These are phyloP conservation scores for Triticum urartu DNA, from an alignment of 176 grass and related monocot genomes.

Conservation along the genomic window DNA sequence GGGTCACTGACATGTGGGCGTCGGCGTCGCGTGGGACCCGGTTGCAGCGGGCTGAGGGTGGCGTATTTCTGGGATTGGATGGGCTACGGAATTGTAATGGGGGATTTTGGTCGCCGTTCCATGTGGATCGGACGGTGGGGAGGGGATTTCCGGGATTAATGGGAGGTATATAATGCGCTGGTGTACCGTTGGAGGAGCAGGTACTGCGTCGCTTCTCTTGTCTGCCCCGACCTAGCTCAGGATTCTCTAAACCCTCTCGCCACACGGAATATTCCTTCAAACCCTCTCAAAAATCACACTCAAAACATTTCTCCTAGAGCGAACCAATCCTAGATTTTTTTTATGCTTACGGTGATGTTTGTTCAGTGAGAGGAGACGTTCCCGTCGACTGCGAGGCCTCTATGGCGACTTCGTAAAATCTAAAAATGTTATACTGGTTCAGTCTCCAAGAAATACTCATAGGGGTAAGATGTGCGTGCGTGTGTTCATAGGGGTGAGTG, in stretches of 20 bases:
- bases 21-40: accelerated
- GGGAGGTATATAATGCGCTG: conserved; percentile 12
- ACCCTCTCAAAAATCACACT: not conserved
- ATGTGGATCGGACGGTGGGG: conserved; percentile 18
- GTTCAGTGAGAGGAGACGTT: no score
- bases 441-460: no score
- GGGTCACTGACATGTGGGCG: conserved; percentile 16
- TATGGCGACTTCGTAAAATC: no score
- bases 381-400: accelerated
- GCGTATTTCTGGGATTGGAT: not conserved
- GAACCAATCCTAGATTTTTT: no score
- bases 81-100: no score
- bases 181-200: conserved; percentile 45
- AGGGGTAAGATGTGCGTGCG: no score
- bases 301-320: not conserved
- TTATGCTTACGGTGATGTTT: no score
- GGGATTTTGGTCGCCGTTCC: not conserved
- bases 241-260: not conserved
- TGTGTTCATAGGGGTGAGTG: no score
- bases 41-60: not conserved
- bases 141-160: not conserved
- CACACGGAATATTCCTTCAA: not conserved
- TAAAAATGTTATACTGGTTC: no score
- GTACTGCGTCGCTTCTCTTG: not conserved
- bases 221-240: conserved; percentile 7